A percentile compares a stretch with the other conserved stretches of the same genome.
phyloP scores from a whole-genome alignment of 768 basidiomycete genomes.

The Mrakia gelida region DNA sequence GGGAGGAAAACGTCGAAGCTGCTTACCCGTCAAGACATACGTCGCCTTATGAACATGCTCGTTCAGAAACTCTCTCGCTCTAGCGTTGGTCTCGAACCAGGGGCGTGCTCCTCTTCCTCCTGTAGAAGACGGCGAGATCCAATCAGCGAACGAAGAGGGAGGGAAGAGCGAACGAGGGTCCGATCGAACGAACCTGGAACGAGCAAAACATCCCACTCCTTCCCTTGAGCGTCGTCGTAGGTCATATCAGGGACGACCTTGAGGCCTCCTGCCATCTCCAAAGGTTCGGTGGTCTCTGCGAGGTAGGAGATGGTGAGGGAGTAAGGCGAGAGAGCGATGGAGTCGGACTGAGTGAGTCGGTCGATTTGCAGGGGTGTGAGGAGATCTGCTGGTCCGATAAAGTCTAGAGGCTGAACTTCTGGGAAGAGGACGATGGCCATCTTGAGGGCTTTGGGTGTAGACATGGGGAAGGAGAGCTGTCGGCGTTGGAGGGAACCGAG shows the following conservation, averaged over 20 bases:
- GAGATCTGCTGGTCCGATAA: background rate
- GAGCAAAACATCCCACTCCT: constrained; percentile 9
- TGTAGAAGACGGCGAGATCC: background rate
- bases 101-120: background rate
- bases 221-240: background rate
- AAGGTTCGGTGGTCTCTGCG: background rate
- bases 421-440: constrained; percentile 7
- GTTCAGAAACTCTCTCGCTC: background rate
- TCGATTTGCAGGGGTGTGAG: constrained; percentile 6
- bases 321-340: background rate
- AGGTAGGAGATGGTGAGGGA: constrained; percentile 18
- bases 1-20: background rate
- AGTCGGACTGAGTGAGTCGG: background rate
- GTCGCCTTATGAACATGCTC: background rate
- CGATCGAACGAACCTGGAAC: background rate
- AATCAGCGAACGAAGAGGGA: background rate
- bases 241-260: background rate
- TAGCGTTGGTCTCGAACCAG: background rate
- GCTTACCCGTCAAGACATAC: constrained; percentile 9
- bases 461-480: background rate
- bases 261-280: constrained; percentile 1
- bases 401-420: constrained; percentile 9
- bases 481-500: background rate
- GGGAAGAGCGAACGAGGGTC: background rate
- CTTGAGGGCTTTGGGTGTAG: background rate